These are phyloP conservation scores for Diaporthe velutina DNA, from an alignment of 2,329 filamentous ascomycete species.

Conservation along the genomic window DNA sequence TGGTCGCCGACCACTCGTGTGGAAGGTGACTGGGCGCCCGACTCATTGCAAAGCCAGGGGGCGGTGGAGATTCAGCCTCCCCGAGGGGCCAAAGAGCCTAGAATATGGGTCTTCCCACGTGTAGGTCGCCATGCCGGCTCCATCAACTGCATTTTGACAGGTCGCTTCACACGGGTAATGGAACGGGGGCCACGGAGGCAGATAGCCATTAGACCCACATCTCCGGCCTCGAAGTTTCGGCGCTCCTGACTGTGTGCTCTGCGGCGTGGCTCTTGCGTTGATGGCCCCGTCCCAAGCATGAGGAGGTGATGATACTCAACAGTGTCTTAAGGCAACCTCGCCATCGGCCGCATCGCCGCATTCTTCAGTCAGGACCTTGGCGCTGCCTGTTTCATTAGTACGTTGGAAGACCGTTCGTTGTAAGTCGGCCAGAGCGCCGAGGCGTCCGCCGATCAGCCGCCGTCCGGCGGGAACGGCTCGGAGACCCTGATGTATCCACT, in stretches of 20 bases:
- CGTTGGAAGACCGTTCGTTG: background rate
- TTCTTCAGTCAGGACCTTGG: background rate
- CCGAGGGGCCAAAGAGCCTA: slow-evolving; percentile 25
- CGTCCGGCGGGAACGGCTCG: slow-evolving; percentile 25
- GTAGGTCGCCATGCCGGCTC: slow-evolving; percentile 18
- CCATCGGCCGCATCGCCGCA: background rate
- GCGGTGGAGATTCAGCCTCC: background rate
- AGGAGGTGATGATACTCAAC: background rate
- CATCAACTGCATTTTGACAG: slow-evolving; percentile 15
- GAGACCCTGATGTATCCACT: slow-evolving; percentile 1
- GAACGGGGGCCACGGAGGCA: slow-evolving; percentile 4
- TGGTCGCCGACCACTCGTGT: slow-evolving; percentile 7
- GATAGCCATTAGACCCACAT: background rate
- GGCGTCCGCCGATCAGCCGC: slow-evolving; percentile 15
- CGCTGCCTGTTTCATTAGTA: background rate
- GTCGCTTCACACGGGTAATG: background rate
- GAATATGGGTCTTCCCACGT: slow-evolving; percentile 27
- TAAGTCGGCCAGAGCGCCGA: background rate
- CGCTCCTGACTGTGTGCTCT: background rate
- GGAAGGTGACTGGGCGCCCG: slow-evolving; percentile 8
- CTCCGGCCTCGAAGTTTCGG: background rate
- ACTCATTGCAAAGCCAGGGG: slow-evolving; percentile 19
- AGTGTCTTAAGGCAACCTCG: background rate
- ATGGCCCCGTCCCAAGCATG: background rate
- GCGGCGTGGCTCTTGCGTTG: background rate